Evolutionary conservation across 768 basidiomycete genomes (phyloP), one percentile per base, ranked within the genome.

Genomic region (Amanita polypyramis): DNA sequence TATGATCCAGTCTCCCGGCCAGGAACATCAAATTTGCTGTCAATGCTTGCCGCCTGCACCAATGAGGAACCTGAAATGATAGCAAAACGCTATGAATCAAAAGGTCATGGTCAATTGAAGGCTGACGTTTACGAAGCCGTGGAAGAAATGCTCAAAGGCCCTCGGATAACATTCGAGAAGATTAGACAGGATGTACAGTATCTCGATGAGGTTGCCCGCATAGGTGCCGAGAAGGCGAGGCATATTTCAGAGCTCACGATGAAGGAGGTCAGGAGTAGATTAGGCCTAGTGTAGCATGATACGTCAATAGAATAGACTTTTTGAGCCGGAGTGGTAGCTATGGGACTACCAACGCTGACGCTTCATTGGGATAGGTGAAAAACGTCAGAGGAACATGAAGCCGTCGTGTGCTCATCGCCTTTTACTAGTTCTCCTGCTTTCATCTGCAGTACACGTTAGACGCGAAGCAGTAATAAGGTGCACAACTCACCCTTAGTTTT

Each of bases 1-100:
- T 97, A 82, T 55, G 90, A 96, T 59, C 90, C 93, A 0, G 63
- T 65, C 1, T 59, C 62, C n/a, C 80, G 92, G 6, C 90, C 92
- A 0, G 95, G 93, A 3, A 76, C 85, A 1, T 77, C 86, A 1
- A 96, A 94, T 56, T 68, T 96, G 0, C 67, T 96, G 4, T 70
- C 72, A 0, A 93, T 96, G 39, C 74, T 93, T 10, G 80, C 82
- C 2, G 85, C 88, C 1, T 93, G 86, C 56, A 73, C 73, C 0
- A 66, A 69, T 36, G 70, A 72, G 40, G 62, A 74, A 1, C 67
- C 72, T 1, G 53, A 57, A 0, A 57, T 61, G 0, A 65, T 85
- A 11, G 79, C 79, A 2, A 58, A 54, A 45, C 63, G 68, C 10
- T 86, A 82, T 50, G 67, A 65, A 50, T 69, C 64, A 38, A 71